Conservation (phyloP, 768 basidiomycete species). For the Pholiota conissans region DNA sequence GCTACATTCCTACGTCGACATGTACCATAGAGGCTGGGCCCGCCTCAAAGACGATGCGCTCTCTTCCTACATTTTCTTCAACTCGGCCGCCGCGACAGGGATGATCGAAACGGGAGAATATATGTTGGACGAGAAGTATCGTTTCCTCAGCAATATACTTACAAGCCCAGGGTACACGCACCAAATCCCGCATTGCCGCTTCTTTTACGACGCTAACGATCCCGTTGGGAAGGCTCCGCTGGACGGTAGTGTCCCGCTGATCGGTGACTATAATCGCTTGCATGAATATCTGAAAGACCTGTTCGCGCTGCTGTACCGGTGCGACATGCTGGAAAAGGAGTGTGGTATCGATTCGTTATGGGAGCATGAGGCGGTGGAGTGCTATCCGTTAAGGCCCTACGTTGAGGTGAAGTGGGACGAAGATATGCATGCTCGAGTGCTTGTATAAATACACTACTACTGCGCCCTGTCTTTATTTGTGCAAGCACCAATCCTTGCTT, state of each 20-base stretch:
- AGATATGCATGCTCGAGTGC: no score
- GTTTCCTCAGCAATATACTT: conserved; percentile 14
- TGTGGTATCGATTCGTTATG: conserved; percentile 31
- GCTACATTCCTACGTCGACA: conserved; percentile 27
- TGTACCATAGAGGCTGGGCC: conserved; percentile 33
- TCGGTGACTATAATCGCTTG: conserved; percentile 20
- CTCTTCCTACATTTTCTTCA: conserved; percentile 35
- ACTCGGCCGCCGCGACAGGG: conserved; percentile 29
- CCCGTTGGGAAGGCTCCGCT: neutral
- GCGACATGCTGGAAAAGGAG: conserved; percentile 36
- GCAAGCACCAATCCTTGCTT: no score
- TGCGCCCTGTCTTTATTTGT: no score
- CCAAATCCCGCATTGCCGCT: conserved; percentile 28
- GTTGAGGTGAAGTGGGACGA: no score
- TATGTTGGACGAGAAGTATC: conserved; percentile 19
- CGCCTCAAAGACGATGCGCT: conserved; percentile 30
- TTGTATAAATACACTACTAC: no score
- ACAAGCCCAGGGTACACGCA: conserved; percentile 20
- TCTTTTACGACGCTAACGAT: conserved; percentile 16
- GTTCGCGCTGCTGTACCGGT: conserved; percentile 36
- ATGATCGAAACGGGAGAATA: conserved; percentile 28
- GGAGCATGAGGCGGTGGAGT: conserved; percentile 23
- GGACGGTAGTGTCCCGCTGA: conserved; percentile 13
- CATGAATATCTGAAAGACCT: conserved; percentile 34
- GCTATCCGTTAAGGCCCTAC: no score